Evolutionary conservation across 768 basidiomycete genomes (phyloP), one percentile per base, ranked within the genome.

Genomic region (Butyriboletus loyo): DNA sequence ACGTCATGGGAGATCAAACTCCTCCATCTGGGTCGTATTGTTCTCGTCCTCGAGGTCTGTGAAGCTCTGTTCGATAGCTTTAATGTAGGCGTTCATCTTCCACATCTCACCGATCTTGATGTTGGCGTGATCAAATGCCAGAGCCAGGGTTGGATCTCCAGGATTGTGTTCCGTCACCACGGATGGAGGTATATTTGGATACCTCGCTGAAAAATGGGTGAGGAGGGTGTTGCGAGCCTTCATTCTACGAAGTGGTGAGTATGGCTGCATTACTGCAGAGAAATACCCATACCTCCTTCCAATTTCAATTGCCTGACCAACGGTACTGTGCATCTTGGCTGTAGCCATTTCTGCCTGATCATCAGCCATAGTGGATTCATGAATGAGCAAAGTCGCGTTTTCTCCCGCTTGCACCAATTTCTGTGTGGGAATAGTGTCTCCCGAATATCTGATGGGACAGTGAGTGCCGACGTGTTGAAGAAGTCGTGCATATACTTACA

Each of bases 191-290:
- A 95, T 75, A 60, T 89, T 92, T 17, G 95, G 92, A 69, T 96
- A 95, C 27, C 94, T 85, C 36, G 90, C 90, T 10, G 94, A 97
- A 72, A 98, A 98, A 67, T 98, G 95, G 0, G 93, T 98, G 21
- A 98, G 79, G n/a, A 98, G 80, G 37, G 92, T 77, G 56, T 92
- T 85, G 48, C 83, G 73, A 1, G 93, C 93, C 10, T 80, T 76
- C 94, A 96, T 96, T 54, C 92, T 95, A 51, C 35, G 30, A 30
- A 17, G 38, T 4, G 17, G 52, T 49, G 25, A 52, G 42, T 36
- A 53, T 10, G 22, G 8, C 11, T 19, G 38, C 5, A 19, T 14
- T 22, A 14, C 30, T 2, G 22, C 27, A 35, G 17, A 28, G n/a
- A 36, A 28, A 24, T 5, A 35, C 8, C 64, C 83, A 28, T 56